Conservation (phyloP, 768 basidiomycete genomes). For the Trametes villosa region DNA sequence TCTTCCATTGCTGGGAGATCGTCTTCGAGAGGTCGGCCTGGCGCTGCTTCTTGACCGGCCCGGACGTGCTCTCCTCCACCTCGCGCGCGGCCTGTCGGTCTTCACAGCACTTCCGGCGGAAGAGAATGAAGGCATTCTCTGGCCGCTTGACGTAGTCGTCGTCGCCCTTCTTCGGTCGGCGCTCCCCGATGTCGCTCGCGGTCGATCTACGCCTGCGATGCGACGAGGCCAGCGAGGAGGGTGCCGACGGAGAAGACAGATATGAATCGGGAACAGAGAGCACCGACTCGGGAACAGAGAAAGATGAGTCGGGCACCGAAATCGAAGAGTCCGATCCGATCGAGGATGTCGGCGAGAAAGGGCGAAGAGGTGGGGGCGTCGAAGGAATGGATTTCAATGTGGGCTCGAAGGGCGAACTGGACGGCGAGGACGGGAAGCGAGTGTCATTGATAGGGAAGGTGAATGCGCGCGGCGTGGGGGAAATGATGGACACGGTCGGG, state of each 20-base stretch:
- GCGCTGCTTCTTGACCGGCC: conserved; percentile 69
- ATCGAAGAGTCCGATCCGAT: conserved; percentile 43
- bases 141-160: conserved; percentile 85
- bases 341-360: conserved; percentile 46
- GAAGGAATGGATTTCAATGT: conserved; percentile 54
- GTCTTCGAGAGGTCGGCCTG: conserved; percentile 82
- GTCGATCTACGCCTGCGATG: conserved; percentile 41
- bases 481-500: conserved; percentile 62
- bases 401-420: conserved; percentile 74
- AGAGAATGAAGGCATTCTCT: conserved; percentile 85
- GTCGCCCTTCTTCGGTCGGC: conserved; percentile 64
- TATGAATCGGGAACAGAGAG: conserved; percentile 29
- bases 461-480: conserved; percentile 72
- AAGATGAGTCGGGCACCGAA: conserved; percentile 13
- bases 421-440: conserved; percentile 66
- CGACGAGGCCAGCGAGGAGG: conserved; percentile 36
- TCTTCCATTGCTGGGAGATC: conserved; percentile 82
- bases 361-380: conserved; percentile 48
- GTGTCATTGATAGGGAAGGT: conserved; percentile 53
- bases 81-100: conserved; percentile 63
- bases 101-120: conserved; percentile 79
- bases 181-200: conserved; percentile 39
- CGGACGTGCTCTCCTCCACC: conserved; percentile 42
- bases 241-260: conserved; percentile 34
- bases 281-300: conserved; percentile 16